Evolutionary conservation across 305 asterid species (phyloP).

Genomic region (Caryopteris hybrid): DNA sequence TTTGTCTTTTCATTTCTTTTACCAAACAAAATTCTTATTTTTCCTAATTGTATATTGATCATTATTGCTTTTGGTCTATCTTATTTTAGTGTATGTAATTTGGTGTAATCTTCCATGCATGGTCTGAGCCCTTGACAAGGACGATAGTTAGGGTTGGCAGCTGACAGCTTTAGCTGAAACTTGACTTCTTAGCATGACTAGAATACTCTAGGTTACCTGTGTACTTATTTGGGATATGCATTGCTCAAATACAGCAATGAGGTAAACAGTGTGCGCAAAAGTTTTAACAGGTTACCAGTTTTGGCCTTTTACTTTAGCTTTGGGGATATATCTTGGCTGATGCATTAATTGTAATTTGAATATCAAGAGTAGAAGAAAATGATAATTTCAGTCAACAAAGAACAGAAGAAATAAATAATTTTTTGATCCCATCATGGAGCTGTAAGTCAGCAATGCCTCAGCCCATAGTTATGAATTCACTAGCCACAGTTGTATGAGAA

Average conservation of each 20-base stretch:
- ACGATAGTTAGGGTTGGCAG: background rate
- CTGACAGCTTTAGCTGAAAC: background rate
- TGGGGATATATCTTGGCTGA: background rate
- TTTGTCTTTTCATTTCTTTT: background rate
- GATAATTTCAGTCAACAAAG: background rate
- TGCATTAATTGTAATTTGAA: background rate
- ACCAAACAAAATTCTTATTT: background rate
- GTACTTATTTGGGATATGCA: constrained; percentile 3
- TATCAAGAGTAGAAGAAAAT: background rate
- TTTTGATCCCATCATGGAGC: background rate
- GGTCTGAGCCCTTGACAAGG: background rate
- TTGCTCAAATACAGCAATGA: background rate
- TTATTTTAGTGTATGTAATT: background rate
- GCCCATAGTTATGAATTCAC: background rate
- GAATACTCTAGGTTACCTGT: background rate
- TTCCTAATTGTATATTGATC: background rate
- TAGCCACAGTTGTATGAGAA: background rate
- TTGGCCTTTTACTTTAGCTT: background rate
- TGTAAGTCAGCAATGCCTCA: constrained; percentile 1
- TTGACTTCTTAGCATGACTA: background rate
- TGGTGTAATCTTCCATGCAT: constrained; percentile 3
- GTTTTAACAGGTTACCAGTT: background rate
- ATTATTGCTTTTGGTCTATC: background rate
- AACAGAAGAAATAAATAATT: background rate
- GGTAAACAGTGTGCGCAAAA: background rate